These are phyloP conservation scores for Nemania abortiva DNA, from an alignment of 2,329 filamentous ascomycete genomes.

Conservation along the genomic window DNA sequence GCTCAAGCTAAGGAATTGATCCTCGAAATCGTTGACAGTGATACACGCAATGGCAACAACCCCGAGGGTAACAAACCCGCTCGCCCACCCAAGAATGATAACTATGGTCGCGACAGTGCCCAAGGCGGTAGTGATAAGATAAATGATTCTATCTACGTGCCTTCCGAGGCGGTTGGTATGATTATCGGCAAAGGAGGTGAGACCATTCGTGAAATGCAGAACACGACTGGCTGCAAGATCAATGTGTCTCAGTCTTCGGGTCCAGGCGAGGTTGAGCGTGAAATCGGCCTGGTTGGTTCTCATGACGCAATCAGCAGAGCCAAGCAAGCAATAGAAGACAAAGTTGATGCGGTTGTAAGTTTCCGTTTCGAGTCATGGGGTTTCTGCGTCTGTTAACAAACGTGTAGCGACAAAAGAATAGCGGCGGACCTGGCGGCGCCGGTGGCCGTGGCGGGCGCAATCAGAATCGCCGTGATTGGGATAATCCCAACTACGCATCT, in stretches of 20 bases:
- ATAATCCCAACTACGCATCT: conserved; percentile 66
- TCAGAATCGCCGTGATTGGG: conserved; percentile 64
- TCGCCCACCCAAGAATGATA: conserved; percentile 53
- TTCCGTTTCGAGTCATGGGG: background rate
- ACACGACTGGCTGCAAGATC: conserved; percentile 89
- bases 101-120: conserved; percentile 56
- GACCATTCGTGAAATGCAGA: conserved; percentile 95
- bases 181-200: conserved; percentile 96
- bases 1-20: conserved; percentile 87
- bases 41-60: conserved; percentile 69
- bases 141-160: conserved; percentile 85
- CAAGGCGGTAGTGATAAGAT: conserved; percentile 71
- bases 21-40: conserved; percentile 93
- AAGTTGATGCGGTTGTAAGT: conserved; percentile 89
- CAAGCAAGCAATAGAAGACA: conserved; percentile 88
- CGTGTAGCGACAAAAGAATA: conserved; percentile 66
- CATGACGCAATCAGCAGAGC: conserved; percentile 82
- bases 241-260: conserved; percentile 87
- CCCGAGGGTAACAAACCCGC: conserved; percentile 51
- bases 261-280: conserved; percentile 81
- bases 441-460: conserved; percentile 55
- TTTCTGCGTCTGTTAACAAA: conserved; percentile 47
- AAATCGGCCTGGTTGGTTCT: conserved; percentile 86
- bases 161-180: conserved; percentile 93
- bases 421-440: conserved; percentile 59